A percentile compares a stretch with the other conserved stretches of the same genome.
These are phyloP conservation scores for Pyrus pyrifolia DNA, from an alignment of 306 rosid genomes.

Conservation along the genomic window DNA sequence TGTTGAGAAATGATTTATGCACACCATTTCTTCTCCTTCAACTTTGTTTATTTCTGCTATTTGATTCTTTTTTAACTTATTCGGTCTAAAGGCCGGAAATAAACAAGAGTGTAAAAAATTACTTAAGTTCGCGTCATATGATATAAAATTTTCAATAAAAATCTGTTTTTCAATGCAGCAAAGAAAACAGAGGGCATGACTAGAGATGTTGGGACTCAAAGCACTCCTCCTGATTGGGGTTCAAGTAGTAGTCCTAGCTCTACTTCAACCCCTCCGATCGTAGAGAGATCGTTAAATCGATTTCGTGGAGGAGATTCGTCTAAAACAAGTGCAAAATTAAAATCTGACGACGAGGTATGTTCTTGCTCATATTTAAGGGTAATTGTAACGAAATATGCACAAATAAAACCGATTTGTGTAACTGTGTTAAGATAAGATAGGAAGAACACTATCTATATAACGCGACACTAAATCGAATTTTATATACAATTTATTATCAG, in stretches of 20 bases:
- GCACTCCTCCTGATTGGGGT: constrained; percentile 48
- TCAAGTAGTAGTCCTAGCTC: constrained; percentile 56
- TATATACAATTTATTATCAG: no score
- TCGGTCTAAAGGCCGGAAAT: no score
- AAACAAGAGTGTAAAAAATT: no score
- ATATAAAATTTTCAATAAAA: neutral
- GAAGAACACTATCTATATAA: neutral
- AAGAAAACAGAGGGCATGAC: constrained; percentile 46
- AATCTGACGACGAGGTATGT: constrained; percentile 49
- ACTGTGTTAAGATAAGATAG: neutral
- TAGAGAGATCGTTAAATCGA: constrained; percentile 42
- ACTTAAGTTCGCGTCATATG: no score
- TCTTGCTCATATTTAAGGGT: neutral
- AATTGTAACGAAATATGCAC: neutral
- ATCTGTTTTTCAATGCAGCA: constrained; percentile 32
- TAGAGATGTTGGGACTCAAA: constrained; percentile 83
- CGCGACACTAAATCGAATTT: no score
- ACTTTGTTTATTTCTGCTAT: neutral
- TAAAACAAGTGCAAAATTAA: constrained; percentile 38
- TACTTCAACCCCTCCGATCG: constrained; percentile 57
- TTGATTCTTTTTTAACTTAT: no score
- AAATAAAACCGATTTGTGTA: no score
- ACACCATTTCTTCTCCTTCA: no score
- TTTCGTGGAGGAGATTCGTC: constrained; percentile 37
- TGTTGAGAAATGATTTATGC: no score